Conservation (phyloP, 768 basidiomycete species). For the Heimioporus sp. region DNA sequence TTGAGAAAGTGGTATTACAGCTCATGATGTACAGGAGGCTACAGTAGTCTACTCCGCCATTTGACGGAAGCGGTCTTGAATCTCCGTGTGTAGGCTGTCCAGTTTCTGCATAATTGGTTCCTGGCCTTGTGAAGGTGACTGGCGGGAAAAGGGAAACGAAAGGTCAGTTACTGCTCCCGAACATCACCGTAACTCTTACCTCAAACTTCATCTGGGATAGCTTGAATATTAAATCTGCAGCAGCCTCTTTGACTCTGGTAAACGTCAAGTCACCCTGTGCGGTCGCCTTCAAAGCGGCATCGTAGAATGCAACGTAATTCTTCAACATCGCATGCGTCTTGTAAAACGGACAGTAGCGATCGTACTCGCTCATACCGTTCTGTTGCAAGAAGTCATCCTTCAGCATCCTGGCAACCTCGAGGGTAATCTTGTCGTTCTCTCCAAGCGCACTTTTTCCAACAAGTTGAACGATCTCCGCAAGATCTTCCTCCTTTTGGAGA, state of each 20-base stretch:
- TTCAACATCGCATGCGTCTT: constrained; percentile 96
- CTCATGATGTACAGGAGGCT: constrained; percentile 19
- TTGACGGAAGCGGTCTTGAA: constrained; percentile 90
- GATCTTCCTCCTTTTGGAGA: constrained; percentile 96
- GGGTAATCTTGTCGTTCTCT: constrained; percentile 96
- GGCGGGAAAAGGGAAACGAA: constrained; percentile 5
- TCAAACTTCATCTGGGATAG: constrained; percentile 99
- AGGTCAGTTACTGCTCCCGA: constrained; percentile 8
- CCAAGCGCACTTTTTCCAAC: constrained; percentile 98
- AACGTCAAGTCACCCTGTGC: constrained; percentile 82
- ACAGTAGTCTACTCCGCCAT: constrained; percentile 60
- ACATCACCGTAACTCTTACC: constrained; percentile 43
- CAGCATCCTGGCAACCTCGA: constrained; percentile 95
- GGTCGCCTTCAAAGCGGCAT: constrained; percentile 84
- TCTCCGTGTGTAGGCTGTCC: constrained; percentile 79
- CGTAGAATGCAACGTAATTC: constrained; percentile 93
- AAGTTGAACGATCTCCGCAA: constrained; percentile 99
- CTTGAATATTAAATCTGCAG: constrained; percentile 89
- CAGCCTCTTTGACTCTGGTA: constrained; percentile 80
- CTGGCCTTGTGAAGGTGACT: constrained; percentile 92
- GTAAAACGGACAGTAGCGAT: constrained; percentile 97
- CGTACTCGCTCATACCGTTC: constrained; percentile 98
- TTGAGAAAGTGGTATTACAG: constrained; percentile 18
- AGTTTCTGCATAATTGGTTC: constrained; percentile 80
- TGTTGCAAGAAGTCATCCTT: constrained; percentile 98